phyloP scores from a whole-genome alignment of 2,329 filamentous ascomycete species.

The Fusarium armeniacum region DNA sequence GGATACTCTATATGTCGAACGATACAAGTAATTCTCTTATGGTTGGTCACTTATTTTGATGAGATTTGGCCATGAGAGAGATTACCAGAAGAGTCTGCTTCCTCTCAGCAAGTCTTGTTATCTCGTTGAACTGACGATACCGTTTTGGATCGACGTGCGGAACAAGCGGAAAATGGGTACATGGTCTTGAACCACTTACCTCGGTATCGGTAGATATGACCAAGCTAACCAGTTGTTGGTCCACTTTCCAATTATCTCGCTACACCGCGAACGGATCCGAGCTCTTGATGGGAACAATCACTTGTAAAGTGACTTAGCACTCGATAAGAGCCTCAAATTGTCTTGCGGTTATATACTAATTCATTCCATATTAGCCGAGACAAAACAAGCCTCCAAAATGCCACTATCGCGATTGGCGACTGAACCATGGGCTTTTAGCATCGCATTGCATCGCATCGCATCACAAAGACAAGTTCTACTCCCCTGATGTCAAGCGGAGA shows the following conservation, averaged over 20 bases:
- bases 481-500: slow-evolving; percentile 27
- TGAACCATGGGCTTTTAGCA: not conserved
- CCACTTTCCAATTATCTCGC: slow-evolving; percentile 6
- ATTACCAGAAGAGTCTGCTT: not conserved
- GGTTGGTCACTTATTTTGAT: too few species aligned
- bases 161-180: not conserved
- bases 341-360: not conserved
- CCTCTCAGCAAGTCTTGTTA: not conserved
- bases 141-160: not conserved
- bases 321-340: not conserved
- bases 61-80: too few species aligned
- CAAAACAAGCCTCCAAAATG: not conserved
- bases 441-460: not conserved
- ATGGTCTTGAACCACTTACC: not conserved
- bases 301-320: not conserved
- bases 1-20: too few species aligned
- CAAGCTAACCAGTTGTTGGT: slow-evolving; percentile 1
- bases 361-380: not conserved
- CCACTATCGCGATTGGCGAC: slow-evolving; percentile 6
- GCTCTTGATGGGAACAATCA: not conserved
- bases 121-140: not conserved
- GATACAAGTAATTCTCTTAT: not conserved
- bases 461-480: slow-evolving; percentile 8
- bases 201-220: slow-evolving; percentile 5
- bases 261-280: slow-evolving; percentile 1